Evolutionary conservation across 768 basidiomycete species (phyloP).

Genomic region (Rhodotorula toruloides): DNA sequence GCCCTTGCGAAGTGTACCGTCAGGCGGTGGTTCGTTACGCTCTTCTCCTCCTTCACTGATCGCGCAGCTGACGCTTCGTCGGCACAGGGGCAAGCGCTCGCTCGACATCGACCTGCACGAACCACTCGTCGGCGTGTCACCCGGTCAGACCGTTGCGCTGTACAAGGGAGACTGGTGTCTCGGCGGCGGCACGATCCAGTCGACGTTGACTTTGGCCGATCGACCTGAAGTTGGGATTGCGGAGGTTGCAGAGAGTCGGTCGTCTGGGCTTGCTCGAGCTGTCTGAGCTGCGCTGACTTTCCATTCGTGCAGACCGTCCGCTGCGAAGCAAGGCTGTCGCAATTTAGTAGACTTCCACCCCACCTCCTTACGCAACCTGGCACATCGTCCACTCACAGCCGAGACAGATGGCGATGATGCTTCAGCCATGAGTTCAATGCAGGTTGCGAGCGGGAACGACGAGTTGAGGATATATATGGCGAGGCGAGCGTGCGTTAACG

Average conservation of each 20-base stretch:
- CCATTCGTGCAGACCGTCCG: too few species aligned
- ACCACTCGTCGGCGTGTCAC: slow-evolving; percentile 64
- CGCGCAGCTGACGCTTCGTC: neutral
- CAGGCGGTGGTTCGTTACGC: slow-evolving; percentile 48
- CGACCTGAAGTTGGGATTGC: too few species aligned
- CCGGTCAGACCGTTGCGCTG: slow-evolving; percentile 73
- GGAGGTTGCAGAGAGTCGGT: neutral
- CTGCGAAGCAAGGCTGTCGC: too few species aligned
- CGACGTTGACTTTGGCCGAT: slow-evolving; percentile 28
- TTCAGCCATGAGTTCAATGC: too few species aligned
- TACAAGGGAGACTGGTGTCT: slow-evolving; percentile 74
- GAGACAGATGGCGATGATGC: too few species aligned
- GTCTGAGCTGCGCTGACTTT: too few species aligned
- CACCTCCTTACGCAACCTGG: too few species aligned
- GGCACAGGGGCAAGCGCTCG: slow-evolving; percentile 39
- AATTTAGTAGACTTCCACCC: too few species aligned
- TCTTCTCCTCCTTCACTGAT: neutral
- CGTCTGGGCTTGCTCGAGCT: too few species aligned
- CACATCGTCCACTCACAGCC: too few species aligned
- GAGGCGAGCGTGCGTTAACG: neutral
- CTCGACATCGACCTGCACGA: slow-evolving; percentile 55
- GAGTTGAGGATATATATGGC: slow-evolving; percentile 10
- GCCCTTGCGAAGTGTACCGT: slow-evolving; percentile 54
- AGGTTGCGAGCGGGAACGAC: too few species aligned
- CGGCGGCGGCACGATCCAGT: slow-evolving; percentile 67